Evolutionary conservation across 2,329 filamentous ascomycete species (phyloP).

Genomic region (Pezizomycotina sp.): DNA sequence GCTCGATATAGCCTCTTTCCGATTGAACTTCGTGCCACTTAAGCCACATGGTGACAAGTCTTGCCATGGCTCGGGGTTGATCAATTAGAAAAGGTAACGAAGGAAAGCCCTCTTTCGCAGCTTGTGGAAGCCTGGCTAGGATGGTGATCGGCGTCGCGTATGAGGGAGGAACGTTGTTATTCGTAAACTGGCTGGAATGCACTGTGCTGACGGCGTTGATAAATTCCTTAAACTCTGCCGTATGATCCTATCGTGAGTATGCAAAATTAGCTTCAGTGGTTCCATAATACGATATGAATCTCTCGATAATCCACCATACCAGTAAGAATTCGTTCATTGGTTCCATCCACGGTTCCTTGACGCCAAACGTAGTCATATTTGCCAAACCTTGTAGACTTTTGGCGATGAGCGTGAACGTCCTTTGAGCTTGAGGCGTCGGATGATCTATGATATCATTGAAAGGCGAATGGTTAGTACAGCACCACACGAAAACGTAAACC

Average conservation of each 20-base stretch:
- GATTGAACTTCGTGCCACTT: constrained; percentile 34
- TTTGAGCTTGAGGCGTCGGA: constrained; percentile 45
- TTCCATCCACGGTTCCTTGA: constrained; percentile 58
- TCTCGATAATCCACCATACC: constrained; percentile 17
- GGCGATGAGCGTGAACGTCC: constrained; percentile 49
- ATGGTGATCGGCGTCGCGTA: constrained; percentile 92
- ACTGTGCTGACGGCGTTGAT: constrained; percentile 22
- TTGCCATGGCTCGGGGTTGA: constrained; percentile 67
- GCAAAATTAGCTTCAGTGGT: not conserved
- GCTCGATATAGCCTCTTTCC: constrained; percentile 27
- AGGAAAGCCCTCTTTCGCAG: constrained; percentile 78
- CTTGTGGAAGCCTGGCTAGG: constrained; percentile 59
- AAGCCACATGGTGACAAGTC: constrained; percentile 65
- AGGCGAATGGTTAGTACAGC: constrained; percentile 2
- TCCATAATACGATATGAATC: not conserved
- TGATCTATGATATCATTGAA: constrained; percentile 36
- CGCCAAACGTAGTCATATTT: constrained; percentile 52
- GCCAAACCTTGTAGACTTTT: constrained; percentile 54
- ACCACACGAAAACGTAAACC: not conserved
- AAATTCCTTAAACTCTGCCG: constrained; percentile 23
- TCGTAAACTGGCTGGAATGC: constrained; percentile 17
- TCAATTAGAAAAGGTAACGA: constrained; percentile 88
- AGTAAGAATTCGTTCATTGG: constrained; percentile 50
- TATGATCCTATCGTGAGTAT: constrained; percentile 16
- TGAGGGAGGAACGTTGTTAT: constrained; percentile 49